A percentile compares a stretch with the other conserved stretches of the same genome.
Evolutionary conservation across 140 eudicot genomes (phyloP).

Genomic region (Flaveria floridana): DNA sequence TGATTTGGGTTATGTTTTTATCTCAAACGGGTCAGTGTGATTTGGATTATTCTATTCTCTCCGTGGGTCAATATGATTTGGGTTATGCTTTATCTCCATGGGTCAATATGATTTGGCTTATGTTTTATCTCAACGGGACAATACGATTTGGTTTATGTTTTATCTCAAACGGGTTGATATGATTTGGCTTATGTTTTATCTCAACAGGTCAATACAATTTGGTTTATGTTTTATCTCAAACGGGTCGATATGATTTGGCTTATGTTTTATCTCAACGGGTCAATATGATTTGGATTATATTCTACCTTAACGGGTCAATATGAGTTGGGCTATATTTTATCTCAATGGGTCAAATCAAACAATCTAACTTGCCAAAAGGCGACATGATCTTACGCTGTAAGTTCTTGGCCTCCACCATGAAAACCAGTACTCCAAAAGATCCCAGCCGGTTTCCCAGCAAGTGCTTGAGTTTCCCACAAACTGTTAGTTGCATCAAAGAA

Average conservation of each 20-base stretch:
- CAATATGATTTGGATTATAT: too few species aligned
- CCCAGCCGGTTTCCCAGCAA: slow-evolving; percentile 97
- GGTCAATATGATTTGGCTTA: neutral
- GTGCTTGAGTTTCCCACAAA: slow-evolving; percentile 67
- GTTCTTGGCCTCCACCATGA: slow-evolving; percentile 95
- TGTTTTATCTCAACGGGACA: neutral
- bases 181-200: neutral
- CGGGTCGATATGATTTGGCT: neutral
- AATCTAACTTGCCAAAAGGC: neutral
- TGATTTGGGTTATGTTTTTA: neutral
- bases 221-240: too few species aligned
- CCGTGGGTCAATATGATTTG: neutral
- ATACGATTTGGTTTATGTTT: too few species aligned
- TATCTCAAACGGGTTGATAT: too few species aligned
- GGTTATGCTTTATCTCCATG: neutral
- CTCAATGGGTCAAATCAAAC: neutral
- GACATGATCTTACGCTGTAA: slow-evolving; percentile 62
- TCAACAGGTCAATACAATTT: too few species aligned
- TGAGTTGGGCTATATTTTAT: neutral
- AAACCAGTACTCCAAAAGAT: slow-evolving; percentile 93
- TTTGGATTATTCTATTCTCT: neutral
- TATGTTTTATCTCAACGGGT: neutral
- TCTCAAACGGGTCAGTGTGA: neutral
- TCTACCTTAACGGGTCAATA: neutral
- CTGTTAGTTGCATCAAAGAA: slow-evolving; percentile 72